Base-by-base conservation (phyloP, 2,329 filamentous ascomycete species). In the Rhynchosporium agropyri region DNA sequence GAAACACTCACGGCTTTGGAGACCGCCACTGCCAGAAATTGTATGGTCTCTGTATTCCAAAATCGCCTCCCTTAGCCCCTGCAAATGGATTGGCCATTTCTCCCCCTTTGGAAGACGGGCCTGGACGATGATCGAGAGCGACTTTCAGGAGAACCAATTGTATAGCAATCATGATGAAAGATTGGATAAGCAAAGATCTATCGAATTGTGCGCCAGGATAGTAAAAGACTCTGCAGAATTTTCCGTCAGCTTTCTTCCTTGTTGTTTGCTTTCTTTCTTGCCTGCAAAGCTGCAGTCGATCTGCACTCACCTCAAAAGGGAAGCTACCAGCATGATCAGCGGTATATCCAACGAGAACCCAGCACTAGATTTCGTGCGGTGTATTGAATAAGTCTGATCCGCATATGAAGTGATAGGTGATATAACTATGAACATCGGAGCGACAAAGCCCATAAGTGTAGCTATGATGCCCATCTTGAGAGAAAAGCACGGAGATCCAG, bases 1-100 rank as follows among this genome's bases (percentile, higher is more conserved):
- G 43, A 15, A 49, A 29, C 13, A 68, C 73, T 60, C 74, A 88
- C 78, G 89, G 89, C 70, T 86, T 87, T 5, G 86, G 81, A 26
- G 84, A 85, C 62, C 86, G 83, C 91, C 91, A 94, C 76, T 91
- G 89, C 91, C 91, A 94, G 75, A 94, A 94, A 71, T 87, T 84
- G 73, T 87, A 93, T 0, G 90, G 90, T 29, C 90, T 76, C 45
- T 80, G 74, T 7, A 78, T 72, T 28, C 82, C 69, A n/a, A 67
- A 67, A 5, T 67, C 69, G 36, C 69, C 70, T 31, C 74, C 71
- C 58, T 67, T 71, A 5, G 63, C 64, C 0, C 63, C 83, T 1
- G 83, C 79, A 74, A 93, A 92, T 12, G 90, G 90, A 28, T 80
- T 67, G 2, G 81, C 79, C 6, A 82, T 79, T 57, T 87, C 85